These are phyloP conservation scores for Talaromyces sp. DNA, from an alignment of 2,329 filamentous ascomycete species.

Conservation along the genomic window DNA sequence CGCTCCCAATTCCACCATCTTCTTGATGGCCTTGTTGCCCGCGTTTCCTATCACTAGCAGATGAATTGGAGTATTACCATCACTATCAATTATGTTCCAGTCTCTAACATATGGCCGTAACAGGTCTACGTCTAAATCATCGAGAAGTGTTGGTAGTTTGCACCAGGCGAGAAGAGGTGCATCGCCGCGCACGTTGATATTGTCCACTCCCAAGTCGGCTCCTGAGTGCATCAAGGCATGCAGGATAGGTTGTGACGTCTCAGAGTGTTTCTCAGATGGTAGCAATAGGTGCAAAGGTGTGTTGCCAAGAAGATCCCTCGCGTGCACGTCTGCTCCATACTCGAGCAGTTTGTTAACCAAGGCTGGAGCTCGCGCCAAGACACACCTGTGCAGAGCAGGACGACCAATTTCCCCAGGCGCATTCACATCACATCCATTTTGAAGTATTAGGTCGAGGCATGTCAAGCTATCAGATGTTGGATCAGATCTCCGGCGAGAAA, in stretches of 20 bases:
- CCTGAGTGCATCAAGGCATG: neutral
- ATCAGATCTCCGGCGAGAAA: neutral
- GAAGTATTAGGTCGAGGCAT: constrained; percentile 17
- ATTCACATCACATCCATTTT: constrained; percentile 22
- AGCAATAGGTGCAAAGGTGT: constrained; percentile 23
- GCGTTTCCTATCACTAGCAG: neutral
- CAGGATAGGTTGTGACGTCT: neutral
- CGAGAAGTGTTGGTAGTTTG: neutral
- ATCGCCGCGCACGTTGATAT: neutral
- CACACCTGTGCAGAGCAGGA: constrained; percentile 13
- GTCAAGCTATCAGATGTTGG: neutral
- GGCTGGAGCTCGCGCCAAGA: constrained; percentile 19
- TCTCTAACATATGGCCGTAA: neutral
- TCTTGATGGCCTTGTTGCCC: neutral
- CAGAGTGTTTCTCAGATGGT: too few species aligned
- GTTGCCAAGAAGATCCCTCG: constrained; percentile 16
- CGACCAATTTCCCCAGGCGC: constrained; percentile 10
- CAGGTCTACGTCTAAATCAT: neutral
- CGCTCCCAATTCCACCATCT: constrained; percentile 5
- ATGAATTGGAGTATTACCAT: constrained; percentile 9
- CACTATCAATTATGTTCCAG: neutral
- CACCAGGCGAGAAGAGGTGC: constrained; percentile 1
- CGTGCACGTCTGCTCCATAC: constrained; percentile 23
- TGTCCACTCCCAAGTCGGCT: neutral
- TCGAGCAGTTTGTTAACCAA: constrained; percentile 19